phyloP scores from a whole-genome alignment of 2,329 filamentous ascomycete species.

The Parafenestella ontariensis region DNA sequence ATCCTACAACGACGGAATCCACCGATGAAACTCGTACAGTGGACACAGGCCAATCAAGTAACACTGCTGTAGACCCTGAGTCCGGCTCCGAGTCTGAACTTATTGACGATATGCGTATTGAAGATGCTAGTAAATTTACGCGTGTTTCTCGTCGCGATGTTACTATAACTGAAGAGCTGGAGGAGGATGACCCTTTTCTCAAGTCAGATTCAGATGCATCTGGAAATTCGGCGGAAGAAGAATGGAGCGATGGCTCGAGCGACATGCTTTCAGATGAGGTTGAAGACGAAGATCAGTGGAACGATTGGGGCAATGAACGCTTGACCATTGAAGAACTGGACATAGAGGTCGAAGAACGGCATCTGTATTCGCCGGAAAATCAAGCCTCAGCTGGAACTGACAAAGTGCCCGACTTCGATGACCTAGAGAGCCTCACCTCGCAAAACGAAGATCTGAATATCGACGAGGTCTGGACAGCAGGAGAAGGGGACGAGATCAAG shows the following conservation, averaged over 20 bases:
- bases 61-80: background rate
- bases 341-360: background rate
- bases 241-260: slow-evolving; percentile 4
- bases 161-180: background rate
- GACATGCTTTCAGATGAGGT: slow-evolving; percentile 5
- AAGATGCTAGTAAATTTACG: background rate
- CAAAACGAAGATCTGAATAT: background rate
- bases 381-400: background rate
- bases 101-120: background rate
- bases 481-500: background rate
- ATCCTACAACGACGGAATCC: background rate
- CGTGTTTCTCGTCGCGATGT: background rate
- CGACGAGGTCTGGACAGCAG: slow-evolving; percentile 1
- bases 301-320: slow-evolving; percentile 3
- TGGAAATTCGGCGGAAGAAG: slow-evolving; percentile 1
- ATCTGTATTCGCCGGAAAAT: background rate
- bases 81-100: background rate
- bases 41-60: background rate
- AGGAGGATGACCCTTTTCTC: background rate
- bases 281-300: slow-evolving; percentile 3
- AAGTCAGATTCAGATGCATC: background rate
- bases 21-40: slow-evolving; percentile 2
- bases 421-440: background rate
- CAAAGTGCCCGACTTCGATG: slow-evolving; percentile 1
- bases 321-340: slow-evolving; percentile 1